phyloP scores from a whole-genome alignment of 805 yeast genomes.

The Hanseniaspora jakobsenii region DNA sequence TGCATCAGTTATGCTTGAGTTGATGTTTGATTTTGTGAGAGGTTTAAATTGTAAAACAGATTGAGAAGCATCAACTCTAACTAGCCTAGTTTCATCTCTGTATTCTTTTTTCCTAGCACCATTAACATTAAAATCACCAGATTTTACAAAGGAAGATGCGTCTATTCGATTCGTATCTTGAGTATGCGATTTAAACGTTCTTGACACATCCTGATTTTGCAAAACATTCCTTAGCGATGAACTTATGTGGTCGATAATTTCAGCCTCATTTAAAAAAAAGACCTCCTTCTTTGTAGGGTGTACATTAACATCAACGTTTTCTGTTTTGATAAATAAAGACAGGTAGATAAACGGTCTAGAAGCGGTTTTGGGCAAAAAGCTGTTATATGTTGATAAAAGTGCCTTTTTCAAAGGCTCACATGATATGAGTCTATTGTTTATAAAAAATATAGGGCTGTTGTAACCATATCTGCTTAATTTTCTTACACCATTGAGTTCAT shows the following conservation, averaged over 20 bases:
- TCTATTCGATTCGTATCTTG: conserved; percentile 32
- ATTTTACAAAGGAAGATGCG: background rate
- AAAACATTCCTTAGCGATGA: conserved; percentile 39
- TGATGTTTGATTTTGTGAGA: background rate
- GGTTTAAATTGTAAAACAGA: conserved; percentile 9
- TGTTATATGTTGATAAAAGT: conserved; percentile 45
- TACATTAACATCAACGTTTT: conserved; percentile 76
- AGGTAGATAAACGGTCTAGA: conserved; percentile 65
- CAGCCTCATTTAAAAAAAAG: conserved; percentile 72
- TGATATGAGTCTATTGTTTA: conserved; percentile 69
- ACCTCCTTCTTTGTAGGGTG: conserved; percentile 96
- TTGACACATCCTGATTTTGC: conserved; percentile 47
- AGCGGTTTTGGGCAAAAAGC: conserved; percentile 62
- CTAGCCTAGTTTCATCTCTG: conserved; percentile 27
- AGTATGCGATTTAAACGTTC: conserved; percentile 53
- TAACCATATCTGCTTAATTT: conserved; percentile 11
- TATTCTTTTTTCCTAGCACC: conserved; percentile 18
- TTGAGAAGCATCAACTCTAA: conserved; percentile 26
- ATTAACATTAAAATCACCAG: background rate
- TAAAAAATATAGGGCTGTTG: conserved; percentile 65
- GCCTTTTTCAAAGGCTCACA: conserved; percentile 74
- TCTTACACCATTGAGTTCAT: conserved; percentile 34
- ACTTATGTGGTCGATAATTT: conserved; percentile 56
- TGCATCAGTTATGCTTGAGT: background rate
- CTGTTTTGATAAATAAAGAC: conserved; percentile 53